A percentile compares a stretch with the other conserved stretches of the same genome.
Conservation (phyloP, 371 early-diverging fungal genomes). For the Zychaea mexicana region DNA sequence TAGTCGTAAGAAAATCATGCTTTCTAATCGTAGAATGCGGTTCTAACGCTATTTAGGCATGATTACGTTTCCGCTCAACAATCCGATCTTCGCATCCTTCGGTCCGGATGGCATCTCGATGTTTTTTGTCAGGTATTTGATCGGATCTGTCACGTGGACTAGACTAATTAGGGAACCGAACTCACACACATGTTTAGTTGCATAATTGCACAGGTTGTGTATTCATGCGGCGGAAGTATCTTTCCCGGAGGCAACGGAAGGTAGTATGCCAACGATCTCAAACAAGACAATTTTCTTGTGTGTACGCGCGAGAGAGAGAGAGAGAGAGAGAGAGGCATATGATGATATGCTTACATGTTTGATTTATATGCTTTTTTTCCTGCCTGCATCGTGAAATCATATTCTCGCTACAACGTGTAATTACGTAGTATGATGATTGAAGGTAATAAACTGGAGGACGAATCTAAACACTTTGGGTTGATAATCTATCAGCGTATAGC, state of each 20-base stretch:
- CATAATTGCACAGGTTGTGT: constrained; percentile 83
- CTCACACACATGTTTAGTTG: too few relatives aligned
- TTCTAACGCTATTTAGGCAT: constrained; percentile 55
- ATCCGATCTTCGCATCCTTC: constrained; percentile 74
- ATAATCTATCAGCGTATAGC: constrained; percentile 3
- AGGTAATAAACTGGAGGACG: background rate
- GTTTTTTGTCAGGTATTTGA: constrained; percentile 80
- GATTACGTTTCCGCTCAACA: constrained; percentile 88
- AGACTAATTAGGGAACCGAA: too few relatives aligned
- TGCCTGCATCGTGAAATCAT: background rate
- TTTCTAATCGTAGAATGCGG: background rate
- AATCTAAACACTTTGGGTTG: background rate
- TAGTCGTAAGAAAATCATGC: background rate
- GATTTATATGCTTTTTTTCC: too few relatives aligned
- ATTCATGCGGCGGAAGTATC: constrained; percentile 80
- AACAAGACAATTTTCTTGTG: background rate
- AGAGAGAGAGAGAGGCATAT: too few relatives aligned
- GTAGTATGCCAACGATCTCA: too few relatives aligned
- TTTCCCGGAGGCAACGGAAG: constrained; percentile 92
- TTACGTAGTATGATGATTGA: constrained; percentile 10
- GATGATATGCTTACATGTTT: too few relatives aligned
- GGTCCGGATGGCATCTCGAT: constrained; percentile 94
- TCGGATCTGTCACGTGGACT: too few relatives aligned
- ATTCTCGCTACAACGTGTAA: background rate
- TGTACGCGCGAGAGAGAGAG: background rate